Base-by-base conservation (phyloP, 805 yeast species). In the Saccharomycopsis sp. region DNA sequence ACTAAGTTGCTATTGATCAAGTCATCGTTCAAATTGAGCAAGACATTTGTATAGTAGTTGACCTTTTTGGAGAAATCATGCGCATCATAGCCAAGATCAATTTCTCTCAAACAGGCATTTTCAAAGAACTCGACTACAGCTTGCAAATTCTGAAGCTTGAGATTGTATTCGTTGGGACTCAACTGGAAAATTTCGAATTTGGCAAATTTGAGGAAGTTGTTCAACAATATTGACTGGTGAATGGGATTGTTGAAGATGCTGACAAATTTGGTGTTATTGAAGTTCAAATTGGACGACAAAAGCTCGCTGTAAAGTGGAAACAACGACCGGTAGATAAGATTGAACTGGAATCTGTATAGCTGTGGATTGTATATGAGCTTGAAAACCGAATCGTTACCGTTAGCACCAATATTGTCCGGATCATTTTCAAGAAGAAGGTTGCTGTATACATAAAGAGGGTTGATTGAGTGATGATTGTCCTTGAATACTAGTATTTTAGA, bases 101-200 rank as follows among this genome's bases (percentile, higher is more conserved):
- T 75, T 66, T 89, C 95, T 51, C 82, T 70, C 15, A 89, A 67
- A 5, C 87, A 76, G 0, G 94, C 88, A 66, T 79, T 85, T 47
- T 86, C 85, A 66, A 89, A 88, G 18, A 88, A 73, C 64, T 86
- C 92, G 44, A 82, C 68, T 12, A 84, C 73, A 2, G 86, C 75
- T 41, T 76, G 77, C 52, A 86, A 69, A 59, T 81, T 59, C 34
- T 64, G 67, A 9, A 48, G 51, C 12, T 61, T 61, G 8, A 66
- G 47, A 47, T 68, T 67, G 9, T 78, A 64, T 67, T 75, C 63
- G 66, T 73, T 60, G 64, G 72, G 52, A 61, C 57, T 57, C 14
- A 51, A 23, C 58, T 66, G 64, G 71, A 64, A 15, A 69, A 65
- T 50, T 61, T 72, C 64, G 66, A 68, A 62, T 67, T 64, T 64